Evolutionary conservation across 2,329 filamentous ascomycete genomes (phyloP), one percentile per base, ranked within the genome.

Genomic region (Fusarium protoensiforme): DNA sequence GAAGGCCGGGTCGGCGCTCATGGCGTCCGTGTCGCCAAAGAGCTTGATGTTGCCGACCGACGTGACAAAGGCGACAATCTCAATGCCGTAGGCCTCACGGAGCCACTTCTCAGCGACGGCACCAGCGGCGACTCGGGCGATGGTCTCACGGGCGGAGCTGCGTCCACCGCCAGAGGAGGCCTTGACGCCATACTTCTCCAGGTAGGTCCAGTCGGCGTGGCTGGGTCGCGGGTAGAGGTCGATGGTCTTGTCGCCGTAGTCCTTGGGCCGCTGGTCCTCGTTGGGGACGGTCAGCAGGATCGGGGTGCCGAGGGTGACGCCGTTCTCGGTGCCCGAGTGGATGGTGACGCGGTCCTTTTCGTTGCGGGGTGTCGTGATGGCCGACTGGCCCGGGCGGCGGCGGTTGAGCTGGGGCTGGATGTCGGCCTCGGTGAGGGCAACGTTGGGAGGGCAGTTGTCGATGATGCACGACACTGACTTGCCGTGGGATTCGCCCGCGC

Each of bases 341-440:
- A 98, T 98, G 78, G 95, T 90, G 27, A 98, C 95, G 58, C 88
- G 87, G 83, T 98, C 96, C 83, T 96, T 96, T 84, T 98, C 96
- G 82, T 98, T 91, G 76, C 96, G 91, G 20, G 96, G 96, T 1
- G 96, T 98, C 3, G 95, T 97, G 79, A 98, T 93, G 72, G 92
- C 91, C 76, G 91, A 94, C 84, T 99, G 96, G 51, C 96, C 96
- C 7, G 96, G 96, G 68, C 96, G 90, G 69, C 96, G 90, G 74
- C 96, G 92, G 72, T 93, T 97, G 90, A 98, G 94, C 85, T 98
- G 95, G 57, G 95, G 95, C 85, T 99, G 96, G 81, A 98, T 97
- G 80, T 97, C 94, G 63, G 86, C 87, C 84, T 98, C 95, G 71
- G 90, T 93, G 82, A 98, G 91, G 78, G 92, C 86, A 88, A 98